Percentiles rank a stretch among this genome's conserved stretches.
phyloP scores from a whole-genome alignment of 371 early-diverging fungal genomes.

The Chytridium lagenaria region DNA sequence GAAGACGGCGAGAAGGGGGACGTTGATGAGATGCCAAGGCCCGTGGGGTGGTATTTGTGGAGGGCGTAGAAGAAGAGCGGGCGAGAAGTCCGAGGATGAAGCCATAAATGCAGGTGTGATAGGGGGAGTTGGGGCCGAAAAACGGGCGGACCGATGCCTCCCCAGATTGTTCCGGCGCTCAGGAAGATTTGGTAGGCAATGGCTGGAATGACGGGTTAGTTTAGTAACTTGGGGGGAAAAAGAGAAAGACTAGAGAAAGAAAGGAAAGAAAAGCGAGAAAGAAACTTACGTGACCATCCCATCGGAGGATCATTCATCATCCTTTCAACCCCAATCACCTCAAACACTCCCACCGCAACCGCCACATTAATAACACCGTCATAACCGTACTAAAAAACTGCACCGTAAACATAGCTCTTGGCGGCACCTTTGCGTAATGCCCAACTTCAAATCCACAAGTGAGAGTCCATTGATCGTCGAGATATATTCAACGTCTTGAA shows the following conservation, averaged over 20 bases:
- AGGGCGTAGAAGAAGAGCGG: conserved; percentile 45
- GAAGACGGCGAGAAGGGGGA: conserved; percentile 13
- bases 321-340: conserved; percentile 23
- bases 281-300: conserved; percentile 26
- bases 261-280: not conserved
- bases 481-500: conserved; percentile 49
- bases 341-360: conserved; percentile 13
- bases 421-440: conserved; percentile 56
- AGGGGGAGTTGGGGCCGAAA: conserved; percentile 41
- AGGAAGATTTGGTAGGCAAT: conserved; percentile 25
- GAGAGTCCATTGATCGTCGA: conserved; percentile 35
- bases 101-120: conserved; percentile 34
- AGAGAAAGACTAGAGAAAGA: not conserved
- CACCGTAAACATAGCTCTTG: conserved; percentile 36
- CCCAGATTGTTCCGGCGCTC: conserved; percentile 52
- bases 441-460: conserved; percentile 52
- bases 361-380: conserved; percentile 26
- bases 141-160: conserved; percentile 63
- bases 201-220: conserved; percentile 12
- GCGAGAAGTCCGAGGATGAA: conserved; percentile 42
- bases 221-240: not conserved
- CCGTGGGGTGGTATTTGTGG: conserved; percentile 48
- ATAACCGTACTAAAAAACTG: conserved; percentile 31
- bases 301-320: conserved; percentile 19
- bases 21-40: conserved; percentile 46